Percentiles rank a stretch among this genome's conserved stretches.
Evolutionary conservation across 805 yeast species (phyloP).

Genomic region (Candida germanica): DNA sequence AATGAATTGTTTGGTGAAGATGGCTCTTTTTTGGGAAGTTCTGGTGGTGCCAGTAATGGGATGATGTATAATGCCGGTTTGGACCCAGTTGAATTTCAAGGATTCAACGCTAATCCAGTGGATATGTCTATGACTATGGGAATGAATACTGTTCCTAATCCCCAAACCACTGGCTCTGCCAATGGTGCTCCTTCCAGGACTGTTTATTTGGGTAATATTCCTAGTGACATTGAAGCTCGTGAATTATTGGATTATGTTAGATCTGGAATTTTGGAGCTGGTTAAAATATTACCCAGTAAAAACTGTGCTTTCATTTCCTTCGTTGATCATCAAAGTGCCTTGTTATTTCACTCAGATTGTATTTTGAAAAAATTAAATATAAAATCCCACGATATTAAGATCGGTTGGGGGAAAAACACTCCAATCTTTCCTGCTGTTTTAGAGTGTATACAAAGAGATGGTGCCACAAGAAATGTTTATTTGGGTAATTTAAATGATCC

Average conservation of each 20-base stretch:
- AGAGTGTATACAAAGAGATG: conserved; percentile 74
- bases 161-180: neutral
- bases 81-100: conserved; percentile 4
- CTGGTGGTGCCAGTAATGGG: conserved; percentile 9
- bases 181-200: conserved; percentile 70
- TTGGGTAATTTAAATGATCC: conserved; percentile 74
- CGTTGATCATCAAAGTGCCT: conserved; percentile 82
- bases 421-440: conserved; percentile 72
- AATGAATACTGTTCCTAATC: conserved; percentile 3
- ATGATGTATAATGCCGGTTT: neutral
- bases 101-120: neutral
- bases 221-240: conserved; percentile 72
- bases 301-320: conserved; percentile 90
- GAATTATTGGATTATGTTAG: conserved; percentile 87
- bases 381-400: conserved; percentile 74
- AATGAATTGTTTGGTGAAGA: conserved; percentile 25
- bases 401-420: conserved; percentile 91
- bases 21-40: conserved; percentile 15
- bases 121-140: conserved; percentile 9
- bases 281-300: conserved; percentile 75
- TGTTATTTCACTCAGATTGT: conserved; percentile 91
- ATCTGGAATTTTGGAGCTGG: conserved; percentile 82
- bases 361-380: conserved; percentile 78
- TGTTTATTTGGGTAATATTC: conserved; percentile 85
- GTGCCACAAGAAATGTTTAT: conserved; percentile 92